phyloP scores from a whole-genome alignment of 2,329 filamentous ascomycete genomes.

The Clonostachys chloroleuca region DNA sequence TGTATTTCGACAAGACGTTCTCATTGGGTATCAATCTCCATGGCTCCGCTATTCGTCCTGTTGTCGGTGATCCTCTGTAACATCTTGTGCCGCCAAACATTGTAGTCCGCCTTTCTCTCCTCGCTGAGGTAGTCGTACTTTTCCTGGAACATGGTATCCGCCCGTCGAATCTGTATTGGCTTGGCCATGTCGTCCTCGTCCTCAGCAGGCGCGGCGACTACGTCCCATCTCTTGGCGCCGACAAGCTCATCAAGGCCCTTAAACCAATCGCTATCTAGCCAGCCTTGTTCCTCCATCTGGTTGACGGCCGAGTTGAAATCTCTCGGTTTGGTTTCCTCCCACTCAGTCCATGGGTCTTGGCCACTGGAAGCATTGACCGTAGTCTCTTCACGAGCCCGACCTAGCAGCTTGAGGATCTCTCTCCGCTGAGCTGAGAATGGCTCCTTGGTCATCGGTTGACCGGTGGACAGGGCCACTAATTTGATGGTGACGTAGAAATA shows the following conservation, averaged over 20 bases:
- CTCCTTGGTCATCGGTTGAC: constrained; percentile 26
- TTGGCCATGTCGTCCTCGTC: constrained; percentile 22
- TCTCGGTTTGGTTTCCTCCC: constrained; percentile 38
- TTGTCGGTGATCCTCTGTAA: constrained; percentile 49
- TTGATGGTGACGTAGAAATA: constrained; percentile 56
- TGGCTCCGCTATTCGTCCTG: constrained; percentile 14
- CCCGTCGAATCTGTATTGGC: constrained; percentile 38
- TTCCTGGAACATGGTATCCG: constrained; percentile 72
- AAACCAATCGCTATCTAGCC: constrained; percentile 63
- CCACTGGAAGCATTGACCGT: constrained; percentile 30
- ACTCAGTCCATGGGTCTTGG: constrained; percentile 49
- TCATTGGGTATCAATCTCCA: constrained; percentile 26
- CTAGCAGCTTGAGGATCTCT: constrained; percentile 37
- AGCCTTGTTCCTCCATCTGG: constrained; percentile 49
- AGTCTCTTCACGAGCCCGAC: constrained; percentile 33
- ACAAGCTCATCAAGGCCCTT: constrained; percentile 51
- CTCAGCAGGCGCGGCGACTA: constrained; percentile 13
- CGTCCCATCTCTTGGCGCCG: background rate
- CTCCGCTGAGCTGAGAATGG: constrained; percentile 26
- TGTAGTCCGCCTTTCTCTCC: constrained; percentile 55
- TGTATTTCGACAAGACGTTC: background rate
- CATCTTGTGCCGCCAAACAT: constrained; percentile 59
- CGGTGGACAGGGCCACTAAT: constrained; percentile 31
- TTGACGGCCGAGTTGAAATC: constrained; percentile 61
- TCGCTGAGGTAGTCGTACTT: constrained; percentile 68